Conservation (phyloP, 2,329 filamentous ascomycete genomes). For the Microsporum audouinii region DNA sequence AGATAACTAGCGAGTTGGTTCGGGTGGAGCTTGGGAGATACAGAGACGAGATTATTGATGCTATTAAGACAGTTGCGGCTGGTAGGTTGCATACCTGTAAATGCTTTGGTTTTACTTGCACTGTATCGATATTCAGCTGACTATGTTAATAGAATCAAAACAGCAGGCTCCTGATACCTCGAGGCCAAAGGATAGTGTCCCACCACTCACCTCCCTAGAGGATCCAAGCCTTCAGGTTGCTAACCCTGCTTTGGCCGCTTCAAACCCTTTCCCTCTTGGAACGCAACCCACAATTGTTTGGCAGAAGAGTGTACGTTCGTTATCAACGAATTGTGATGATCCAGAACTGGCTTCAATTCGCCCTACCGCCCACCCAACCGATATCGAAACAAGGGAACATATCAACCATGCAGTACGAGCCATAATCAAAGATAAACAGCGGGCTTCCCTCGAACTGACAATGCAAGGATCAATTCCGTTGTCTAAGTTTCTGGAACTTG, state of each 20-base stretch:
- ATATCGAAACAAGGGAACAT: background rate
- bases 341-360: background rate
- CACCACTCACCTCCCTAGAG: background rate
- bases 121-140: background rate
- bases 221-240: background rate
- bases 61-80: background rate
- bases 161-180: background rate
- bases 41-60: conserved; percentile 2
- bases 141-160: background rate
- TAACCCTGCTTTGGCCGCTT: background rate
- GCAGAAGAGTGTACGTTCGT: background rate
- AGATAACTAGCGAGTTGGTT: background rate
- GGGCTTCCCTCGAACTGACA: background rate
- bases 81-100: background rate
- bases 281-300: background rate
- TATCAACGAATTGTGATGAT: background rate
- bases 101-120: background rate
- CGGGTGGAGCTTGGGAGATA: background rate
- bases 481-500: conserved; percentile 20
- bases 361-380: background rate
- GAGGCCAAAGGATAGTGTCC: background rate
- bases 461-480: conserved; percentile 19
- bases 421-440: background rate
- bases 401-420: background rate
- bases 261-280: background rate